phyloP scores from a whole-genome alignment of 805 yeast genomes.

The Yarrowia sp. region DNA sequence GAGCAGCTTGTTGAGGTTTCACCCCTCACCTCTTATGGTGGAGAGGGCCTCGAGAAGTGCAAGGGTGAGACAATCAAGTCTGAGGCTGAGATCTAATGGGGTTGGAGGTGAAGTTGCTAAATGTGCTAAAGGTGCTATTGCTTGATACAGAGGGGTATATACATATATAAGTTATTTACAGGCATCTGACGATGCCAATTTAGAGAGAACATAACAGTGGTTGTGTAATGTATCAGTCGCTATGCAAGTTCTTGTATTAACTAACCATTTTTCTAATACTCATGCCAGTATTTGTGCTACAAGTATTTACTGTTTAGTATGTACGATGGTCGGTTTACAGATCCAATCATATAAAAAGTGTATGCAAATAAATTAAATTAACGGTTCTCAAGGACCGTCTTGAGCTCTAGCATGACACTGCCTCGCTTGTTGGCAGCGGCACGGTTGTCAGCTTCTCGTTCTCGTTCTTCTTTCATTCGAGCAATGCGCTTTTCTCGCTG shows the following conservation, averaged over 20 bases:
- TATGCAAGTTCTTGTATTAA: no score
- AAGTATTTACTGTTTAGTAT: no score
- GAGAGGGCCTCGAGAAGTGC: slow-evolving; percentile 62
- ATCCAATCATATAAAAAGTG: background rate
- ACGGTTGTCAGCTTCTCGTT: slow-evolving; percentile 27
- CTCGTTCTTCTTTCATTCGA: slow-evolving; percentile 31
- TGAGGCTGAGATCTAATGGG: slow-evolving; percentile 1
- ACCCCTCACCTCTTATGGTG: slow-evolving; percentile 68
- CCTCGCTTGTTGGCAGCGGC: slow-evolving; percentile 26
- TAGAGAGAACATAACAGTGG: background rate
- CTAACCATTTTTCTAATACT: no score
- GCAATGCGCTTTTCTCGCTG: slow-evolving; percentile 31
- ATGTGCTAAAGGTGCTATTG: background rate
- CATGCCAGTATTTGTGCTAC: no score
- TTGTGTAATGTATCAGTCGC: background rate
- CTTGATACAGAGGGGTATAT: slow-evolving; percentile 9
- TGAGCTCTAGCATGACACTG: slow-evolving; percentile 32
- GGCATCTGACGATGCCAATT: background rate
- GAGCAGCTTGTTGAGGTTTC: slow-evolving; percentile 67
- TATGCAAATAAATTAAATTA: slow-evolving; percentile 20
- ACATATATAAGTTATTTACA: slow-evolving; percentile 20
- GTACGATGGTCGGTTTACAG: background rate
- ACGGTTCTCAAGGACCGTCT: slow-evolving; percentile 29
- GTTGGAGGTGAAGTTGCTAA: background rate
- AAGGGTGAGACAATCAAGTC: slow-evolving; percentile 43